Evolutionary conservation across 371 early-diverging fungal species (phyloP), one percentile per base, ranked within the genome.

Genomic region (Funneliformis caledonium): DNA sequence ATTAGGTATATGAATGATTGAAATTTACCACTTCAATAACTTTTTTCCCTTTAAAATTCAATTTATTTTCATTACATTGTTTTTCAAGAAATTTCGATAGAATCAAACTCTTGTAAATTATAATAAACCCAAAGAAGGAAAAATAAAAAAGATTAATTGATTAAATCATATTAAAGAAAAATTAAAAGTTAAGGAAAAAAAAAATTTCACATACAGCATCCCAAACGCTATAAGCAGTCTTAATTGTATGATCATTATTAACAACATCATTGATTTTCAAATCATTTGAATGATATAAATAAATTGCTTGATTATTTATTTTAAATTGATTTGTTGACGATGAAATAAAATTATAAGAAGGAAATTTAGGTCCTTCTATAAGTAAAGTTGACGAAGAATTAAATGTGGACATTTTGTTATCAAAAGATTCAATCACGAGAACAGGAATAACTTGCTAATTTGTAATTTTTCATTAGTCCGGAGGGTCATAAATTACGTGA

Each of bases 41-140:
- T 14, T 77, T 61, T 52, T 80, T 78, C 22, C 33, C 48, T 43
- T 80, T 64, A 37, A 81, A 67, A 65, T 50, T 16, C 19, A 85
- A 19, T n/a, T 75, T 62, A 43, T 61, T 26, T 52, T 62, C 11
- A n/a, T 16, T 14, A 48, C 14, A 52, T 65, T 85, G 82, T 62
- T 80, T 76, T 81, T 84, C 85, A 37, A 84, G 22, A 61, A 75
- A 85, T 76, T 85, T 85, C 45, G 85, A 77, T 7, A 85, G 67
- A n/a, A 85, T 83, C 43, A 85, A 61, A 72, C 82, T 78, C 82
- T 82, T 2, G 37, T 37, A 37, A 37, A 37, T 37, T 2, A 37
- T 37, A 37, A 37, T 37, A 2, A 2, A 37, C 37, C 37, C 26
- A 26, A 26, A 37, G 37, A 37, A 26, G 26, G 26, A 26, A 56